Conservation (phyloP, 2,329 filamentous ascomycete species). For the Helicocarpus griseus region DNA sequence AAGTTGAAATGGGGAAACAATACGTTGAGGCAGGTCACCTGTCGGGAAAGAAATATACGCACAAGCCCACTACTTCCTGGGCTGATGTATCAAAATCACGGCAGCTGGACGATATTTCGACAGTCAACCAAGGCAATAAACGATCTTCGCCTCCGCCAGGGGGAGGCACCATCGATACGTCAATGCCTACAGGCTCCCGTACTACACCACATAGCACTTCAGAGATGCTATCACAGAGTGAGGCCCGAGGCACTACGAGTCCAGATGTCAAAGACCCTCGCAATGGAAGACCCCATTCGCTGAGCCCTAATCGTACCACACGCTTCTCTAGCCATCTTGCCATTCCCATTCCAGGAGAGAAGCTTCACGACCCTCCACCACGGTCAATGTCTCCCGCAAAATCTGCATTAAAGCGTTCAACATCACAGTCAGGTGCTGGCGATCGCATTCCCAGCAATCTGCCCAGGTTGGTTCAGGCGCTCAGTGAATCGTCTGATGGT, state of each 20-base stretch:
- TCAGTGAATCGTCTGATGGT: slow-evolving; percentile 49
- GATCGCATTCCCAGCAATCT: slow-evolving; percentile 19
- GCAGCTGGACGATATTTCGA: neutral
- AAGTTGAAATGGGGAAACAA: neutral
- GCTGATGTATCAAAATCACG: neutral
- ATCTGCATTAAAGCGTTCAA: slow-evolving; percentile 50
- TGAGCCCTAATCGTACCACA: slow-evolving; percentile 29
- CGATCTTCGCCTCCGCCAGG: neutral
- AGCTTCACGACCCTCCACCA: slow-evolving; percentile 48
- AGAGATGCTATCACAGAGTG: neutral
- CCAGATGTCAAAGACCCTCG: slow-evolving; percentile 4
- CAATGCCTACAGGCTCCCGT: neutral
- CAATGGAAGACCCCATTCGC: slow-evolving; percentile 5
- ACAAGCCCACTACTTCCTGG: neutral
- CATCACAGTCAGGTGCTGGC: slow-evolving; percentile 32
- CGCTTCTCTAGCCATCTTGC: slow-evolving; percentile 46
- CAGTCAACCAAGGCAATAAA: neutral
- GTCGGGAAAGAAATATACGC: neutral
- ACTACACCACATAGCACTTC: neutral
- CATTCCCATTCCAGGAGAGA: slow-evolving; percentile 37
- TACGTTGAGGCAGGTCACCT: neutral
- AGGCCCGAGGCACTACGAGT: slow-evolving; percentile 4
- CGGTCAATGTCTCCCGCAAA: slow-evolving; percentile 54
- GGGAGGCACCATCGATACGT: neutral
- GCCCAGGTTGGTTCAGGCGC: slow-evolving; percentile 23